phyloP scores from a whole-genome alignment of 2,329 filamentous ascomycete species.

The Fusarium dlaminii region DNA sequence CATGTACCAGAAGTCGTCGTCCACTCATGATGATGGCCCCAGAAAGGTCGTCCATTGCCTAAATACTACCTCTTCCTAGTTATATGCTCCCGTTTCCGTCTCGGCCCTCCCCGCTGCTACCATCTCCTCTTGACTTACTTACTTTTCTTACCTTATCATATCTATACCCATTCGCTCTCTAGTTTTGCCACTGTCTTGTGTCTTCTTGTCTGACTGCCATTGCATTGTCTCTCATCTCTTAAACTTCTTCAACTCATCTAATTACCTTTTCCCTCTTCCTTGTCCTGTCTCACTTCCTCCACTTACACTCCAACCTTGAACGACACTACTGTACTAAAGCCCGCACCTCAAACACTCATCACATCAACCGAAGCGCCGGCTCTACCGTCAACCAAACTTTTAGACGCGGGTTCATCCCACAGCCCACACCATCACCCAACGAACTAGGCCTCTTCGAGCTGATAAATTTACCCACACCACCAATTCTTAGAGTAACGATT shows the following conservation, averaged over 20 bases:
- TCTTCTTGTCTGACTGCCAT: slow-evolving; percentile 5
- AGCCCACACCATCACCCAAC: slow-evolving; percentile 39
- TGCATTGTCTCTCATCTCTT: background rate
- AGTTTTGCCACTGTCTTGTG: slow-evolving; percentile 26
- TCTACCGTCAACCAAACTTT: slow-evolving; percentile 19
- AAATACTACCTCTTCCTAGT: slow-evolving; percentile 43
- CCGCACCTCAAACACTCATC: slow-evolving; percentile 27
- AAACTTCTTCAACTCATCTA: background rate
- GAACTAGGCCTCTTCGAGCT: slow-evolving; percentile 39
- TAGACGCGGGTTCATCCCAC: slow-evolving; percentile 39
- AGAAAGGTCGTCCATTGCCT: slow-evolving; percentile 40
- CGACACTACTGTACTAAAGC: slow-evolving; percentile 23
- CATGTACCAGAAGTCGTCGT: slow-evolving; percentile 36
- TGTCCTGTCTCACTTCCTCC: slow-evolving; percentile 14
- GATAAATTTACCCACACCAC: slow-evolving; percentile 39
- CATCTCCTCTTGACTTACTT: background rate
- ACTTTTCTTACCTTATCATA: slow-evolving; percentile 10
- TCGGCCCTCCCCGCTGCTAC: slow-evolving; percentile 36
- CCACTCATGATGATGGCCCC: slow-evolving; percentile 44
- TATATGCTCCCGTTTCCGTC: slow-evolving; percentile 36
- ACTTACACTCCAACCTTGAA: slow-evolving; percentile 31
- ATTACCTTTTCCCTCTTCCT: slow-evolving; percentile 1
- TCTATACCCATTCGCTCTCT: slow-evolving; percentile 26
- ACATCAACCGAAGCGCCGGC: slow-evolving; percentile 37
- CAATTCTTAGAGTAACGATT: slow-evolving; percentile 23